Conservation (phyloP, 305 asterid species). For the Fraxinus albicans region DNA sequence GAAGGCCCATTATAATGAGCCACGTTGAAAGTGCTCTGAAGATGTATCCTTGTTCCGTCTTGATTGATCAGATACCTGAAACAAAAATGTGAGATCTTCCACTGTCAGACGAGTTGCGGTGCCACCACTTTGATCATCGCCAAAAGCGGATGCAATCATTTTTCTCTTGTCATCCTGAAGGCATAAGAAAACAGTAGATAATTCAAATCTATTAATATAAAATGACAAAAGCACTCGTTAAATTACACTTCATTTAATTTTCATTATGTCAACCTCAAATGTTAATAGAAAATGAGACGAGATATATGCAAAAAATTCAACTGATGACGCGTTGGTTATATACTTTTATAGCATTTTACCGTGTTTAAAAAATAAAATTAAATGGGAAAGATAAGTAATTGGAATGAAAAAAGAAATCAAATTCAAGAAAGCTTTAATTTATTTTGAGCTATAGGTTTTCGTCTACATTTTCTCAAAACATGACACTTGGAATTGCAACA, state of each 20-base stretch:
- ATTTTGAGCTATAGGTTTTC: not conserved
- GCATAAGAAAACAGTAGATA: not conserved
- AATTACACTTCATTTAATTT: not conserved
- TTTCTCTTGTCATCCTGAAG: conserved; percentile 92
- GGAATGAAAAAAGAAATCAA: not conserved
- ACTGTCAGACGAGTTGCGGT: conserved; percentile 59
- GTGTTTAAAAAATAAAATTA: not conserved
- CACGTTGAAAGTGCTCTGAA: not conserved
- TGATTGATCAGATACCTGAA: conserved; percentile 37
- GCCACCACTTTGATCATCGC: conserved; percentile 82
- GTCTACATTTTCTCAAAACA: not conserved
- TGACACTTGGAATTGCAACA: not conserved
- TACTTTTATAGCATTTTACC: not conserved
- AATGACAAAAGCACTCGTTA: not conserved
- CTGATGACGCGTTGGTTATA: not conserved
- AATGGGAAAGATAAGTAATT: not conserved
- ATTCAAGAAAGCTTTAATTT: not conserved
- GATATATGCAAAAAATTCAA: not conserved
- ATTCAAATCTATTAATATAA: not conserved
- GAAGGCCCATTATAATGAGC: not conserved
- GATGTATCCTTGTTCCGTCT: not conserved
- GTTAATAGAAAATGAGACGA: not conserved
- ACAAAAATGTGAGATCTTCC: conserved; percentile 83
- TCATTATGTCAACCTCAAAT: not conserved
- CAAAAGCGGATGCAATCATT: conserved; percentile 98